Percentiles rank a stretch among this genome's conserved stretches.
Conservation (phyloP, 129 eudicot species). For the Pulicaria dysenterica region DNA sequence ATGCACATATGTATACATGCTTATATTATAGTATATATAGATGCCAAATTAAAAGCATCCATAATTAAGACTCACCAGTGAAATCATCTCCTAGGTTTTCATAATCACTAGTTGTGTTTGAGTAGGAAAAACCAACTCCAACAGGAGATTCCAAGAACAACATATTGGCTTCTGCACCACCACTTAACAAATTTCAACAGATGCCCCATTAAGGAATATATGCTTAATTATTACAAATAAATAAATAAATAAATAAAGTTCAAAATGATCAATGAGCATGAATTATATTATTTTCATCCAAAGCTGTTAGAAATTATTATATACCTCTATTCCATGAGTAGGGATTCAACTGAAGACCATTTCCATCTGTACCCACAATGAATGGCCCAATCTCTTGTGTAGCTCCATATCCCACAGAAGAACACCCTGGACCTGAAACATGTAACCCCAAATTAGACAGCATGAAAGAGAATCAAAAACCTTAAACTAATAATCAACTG, state of each 20-base stretch:
- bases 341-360: conserved; percentile 59
- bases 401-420: conserved; percentile 99
- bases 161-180: conserved; percentile 85
- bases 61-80: conserved; percentile 54
- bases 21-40: conserved; percentile 6
- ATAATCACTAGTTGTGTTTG: conserved; percentile 80
- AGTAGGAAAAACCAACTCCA: conserved; percentile 95
- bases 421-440: conserved; percentile 89
- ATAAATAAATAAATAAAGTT: background rate
- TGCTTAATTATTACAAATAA: background rate
- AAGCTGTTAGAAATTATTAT: background rate
- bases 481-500: conserved; percentile 27
- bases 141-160: conserved; percentile 96
- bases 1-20: background rate
- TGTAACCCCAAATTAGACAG: conserved; percentile 62
- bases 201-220: conserved; percentile 30
- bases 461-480: conserved; percentile 26
- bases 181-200: conserved; percentile 26
- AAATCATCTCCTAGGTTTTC: conserved; percentile 77
- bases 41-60: conserved; percentile 12
- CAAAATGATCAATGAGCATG: background rate
- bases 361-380: conserved; percentile 58
- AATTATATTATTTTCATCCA: conserved; percentile 4
- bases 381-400: conserved; percentile 98
- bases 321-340: conserved; percentile 76